Evolutionary conservation across 306 rosid species (phyloP), one percentile per base, ranked within the genome.

Genomic region (Echinosophora koreensis): DNA sequence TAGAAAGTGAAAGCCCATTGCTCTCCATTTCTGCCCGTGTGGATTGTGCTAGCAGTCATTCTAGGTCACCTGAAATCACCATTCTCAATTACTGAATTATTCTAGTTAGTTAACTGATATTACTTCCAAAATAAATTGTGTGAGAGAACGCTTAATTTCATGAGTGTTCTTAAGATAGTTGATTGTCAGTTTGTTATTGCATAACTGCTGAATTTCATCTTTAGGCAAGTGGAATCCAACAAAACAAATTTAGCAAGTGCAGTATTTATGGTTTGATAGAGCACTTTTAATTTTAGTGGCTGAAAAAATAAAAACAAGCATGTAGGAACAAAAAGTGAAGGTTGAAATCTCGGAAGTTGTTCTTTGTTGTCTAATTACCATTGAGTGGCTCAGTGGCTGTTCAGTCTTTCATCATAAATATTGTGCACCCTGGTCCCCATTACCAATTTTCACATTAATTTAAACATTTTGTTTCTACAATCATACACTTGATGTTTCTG

Each of bases 401-500:
- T 10, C 46, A 54, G 39, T 44, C 42, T 55, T 51, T n/a, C 8
- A 7, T 52, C 46, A 50, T 41, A 62, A 32, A 28, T 35, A 22
- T 28, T 44, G 8, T 15, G 55, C 77, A 69, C 50, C 55, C 35
- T 3, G 4, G 46, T 49, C 35, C 7, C 61, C 27, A 7, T 22
- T 10, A 50, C 50, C 30, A 46, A 52, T 22, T 15, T 77, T 77
- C 62, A 56, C 8, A 42, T 64, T 8, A 10, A 16, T 71, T 66
- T 44, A n/a, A 27, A 41, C 54, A 27, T 61, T 56, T 15, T 44
- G n/a, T 49, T 76, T 11, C 54, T 41, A 17, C 3, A 0, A 18
- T 17, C 13, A 59, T 28, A 46, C 10, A n/a, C 55, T 51, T 79
- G 71, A 77, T 75, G 42, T 69, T 51, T 30, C 28, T 81, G 74